These are phyloP conservation scores for Ottelia alismoides DNA, from an alignment of 106 monocot species.

Conservation along the genomic window DNA sequence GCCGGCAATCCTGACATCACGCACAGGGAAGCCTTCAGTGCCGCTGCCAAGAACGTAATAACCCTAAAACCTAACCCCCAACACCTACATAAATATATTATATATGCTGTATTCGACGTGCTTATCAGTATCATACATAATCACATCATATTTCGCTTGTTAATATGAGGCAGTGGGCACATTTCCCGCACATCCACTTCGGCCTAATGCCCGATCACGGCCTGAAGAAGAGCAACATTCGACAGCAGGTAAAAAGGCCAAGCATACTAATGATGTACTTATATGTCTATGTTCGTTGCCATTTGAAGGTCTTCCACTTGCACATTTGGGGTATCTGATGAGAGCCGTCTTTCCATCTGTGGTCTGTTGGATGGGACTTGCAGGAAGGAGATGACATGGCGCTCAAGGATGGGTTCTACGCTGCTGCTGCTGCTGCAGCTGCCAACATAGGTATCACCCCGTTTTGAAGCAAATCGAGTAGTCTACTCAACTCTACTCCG, in stretches of 20 bases:
- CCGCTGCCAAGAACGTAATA: slow-evolving; percentile 94
- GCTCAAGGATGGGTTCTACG: slow-evolving; percentile 81
- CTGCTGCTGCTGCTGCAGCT: slow-evolving; percentile 48
- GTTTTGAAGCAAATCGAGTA: slow-evolving; percentile 17
- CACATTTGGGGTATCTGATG: too few relatives aligned
- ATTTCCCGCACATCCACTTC: slow-evolving; percentile 99
- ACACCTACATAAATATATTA: too few relatives aligned
- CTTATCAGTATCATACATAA: too few relatives aligned
- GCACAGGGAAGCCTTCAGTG: slow-evolving; percentile 99
- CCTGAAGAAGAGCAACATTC: slow-evolving; percentile 60
- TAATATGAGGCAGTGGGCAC: slow-evolving; percentile 95
- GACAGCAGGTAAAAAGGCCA: slow-evolving; percentile 49
- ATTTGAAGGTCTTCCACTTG: too few relatives aligned
- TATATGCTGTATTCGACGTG: too few relatives aligned
- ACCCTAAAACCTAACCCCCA: background rate
- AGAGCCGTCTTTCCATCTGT: too few relatives aligned
- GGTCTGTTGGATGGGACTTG: background rate
- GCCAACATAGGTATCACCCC: slow-evolving; percentile 82
- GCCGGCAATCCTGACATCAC: slow-evolving; percentile 97
- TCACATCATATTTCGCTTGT: too few relatives aligned
- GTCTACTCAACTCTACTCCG: background rate
- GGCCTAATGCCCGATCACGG: slow-evolving; percentile 89
- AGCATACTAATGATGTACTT: background rate
- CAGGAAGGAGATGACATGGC: slow-evolving; percentile 56
- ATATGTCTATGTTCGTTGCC: background rate